phyloP scores from a whole-genome alignment of 2,329 filamentous ascomycete genomes.

The Exophiala dermatitidis region DNA sequence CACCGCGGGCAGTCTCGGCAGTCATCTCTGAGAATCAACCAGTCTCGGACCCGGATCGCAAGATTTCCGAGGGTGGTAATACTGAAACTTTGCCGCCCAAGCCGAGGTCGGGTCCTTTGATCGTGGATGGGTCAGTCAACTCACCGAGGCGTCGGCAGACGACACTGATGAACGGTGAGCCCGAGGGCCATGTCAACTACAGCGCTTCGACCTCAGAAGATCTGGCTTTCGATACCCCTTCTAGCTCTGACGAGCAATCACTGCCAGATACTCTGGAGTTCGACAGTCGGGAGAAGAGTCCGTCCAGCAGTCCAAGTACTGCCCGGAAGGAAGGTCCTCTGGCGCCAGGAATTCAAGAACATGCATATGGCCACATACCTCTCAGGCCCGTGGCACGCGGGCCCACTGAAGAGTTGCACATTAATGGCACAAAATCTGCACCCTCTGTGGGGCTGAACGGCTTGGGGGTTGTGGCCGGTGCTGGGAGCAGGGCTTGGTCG shows the following conservation, averaged over 20 bases:
- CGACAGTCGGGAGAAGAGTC: background rate
- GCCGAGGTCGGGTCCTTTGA: conserved; percentile 37
- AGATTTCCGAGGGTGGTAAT: background rate
- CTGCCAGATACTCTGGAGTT: conserved; percentile 18
- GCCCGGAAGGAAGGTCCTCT: background rate
- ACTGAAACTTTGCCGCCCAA: conserved; percentile 17
- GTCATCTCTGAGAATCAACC: background rate
- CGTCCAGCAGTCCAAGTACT: conserved; percentile 10
- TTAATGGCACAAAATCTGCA: background rate
- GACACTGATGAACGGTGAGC: conserved; percentile 30
- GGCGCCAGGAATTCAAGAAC: background rate
- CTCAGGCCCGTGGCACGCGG: background rate
- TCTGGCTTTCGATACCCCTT: conserved; percentile 30
- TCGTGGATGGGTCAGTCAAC: conserved; percentile 40
- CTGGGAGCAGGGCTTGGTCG: conserved; percentile 8
- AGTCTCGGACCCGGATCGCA: background rate
- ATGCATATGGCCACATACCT: conserved; percentile 11
- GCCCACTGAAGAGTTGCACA: background rate
- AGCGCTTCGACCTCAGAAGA: conserved; percentile 38
- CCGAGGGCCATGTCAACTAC: conserved; percentile 33
- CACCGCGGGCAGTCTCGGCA: conserved; percentile 3
- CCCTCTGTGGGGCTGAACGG: conserved; percentile 5
- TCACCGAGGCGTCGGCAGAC: conserved; percentile 29
- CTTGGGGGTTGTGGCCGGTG: conserved; percentile 2
- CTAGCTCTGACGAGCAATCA: conserved; percentile 29